These are phyloP conservation scores for Saccharomycopsis hybrid DNA, from an alignment of 1,139 yeast species.

Conservation along the genomic window DNA sequence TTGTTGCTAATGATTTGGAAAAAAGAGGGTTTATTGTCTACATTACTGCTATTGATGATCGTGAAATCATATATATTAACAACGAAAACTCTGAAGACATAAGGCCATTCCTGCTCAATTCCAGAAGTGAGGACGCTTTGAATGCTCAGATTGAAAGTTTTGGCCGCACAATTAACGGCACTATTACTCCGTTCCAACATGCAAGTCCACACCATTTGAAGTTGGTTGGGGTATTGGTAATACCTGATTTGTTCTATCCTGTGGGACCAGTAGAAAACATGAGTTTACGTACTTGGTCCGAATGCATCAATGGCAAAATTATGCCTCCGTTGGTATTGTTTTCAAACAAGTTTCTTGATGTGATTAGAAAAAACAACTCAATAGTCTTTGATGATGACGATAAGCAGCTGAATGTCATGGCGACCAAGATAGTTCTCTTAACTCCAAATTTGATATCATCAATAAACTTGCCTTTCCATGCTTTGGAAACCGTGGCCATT, in stretches of 20 bases:
- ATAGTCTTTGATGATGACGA: constrained; percentile 18
- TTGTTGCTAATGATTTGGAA: constrained; percentile 68
- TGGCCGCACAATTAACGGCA: constrained; percentile 30
- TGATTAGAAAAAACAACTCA: constrained; percentile 44
- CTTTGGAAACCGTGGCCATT: constrained; percentile 41
- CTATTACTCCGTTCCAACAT: constrained; percentile 32
- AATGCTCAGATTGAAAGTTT: constrained; percentile 39
- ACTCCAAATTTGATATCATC: constrained; percentile 40
- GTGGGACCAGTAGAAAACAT: constrained; percentile 62
- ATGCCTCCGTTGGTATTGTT: constrained; percentile 46
- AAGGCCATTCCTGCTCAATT: constrained; percentile 46
- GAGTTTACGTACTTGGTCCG: constrained; percentile 47
- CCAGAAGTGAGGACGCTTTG: constrained; percentile 32
- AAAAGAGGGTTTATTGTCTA: constrained; percentile 76
- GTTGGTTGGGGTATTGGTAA: constrained; percentile 50
- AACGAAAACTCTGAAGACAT: constrained; percentile 48
- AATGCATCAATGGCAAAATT: constrained; percentile 40
- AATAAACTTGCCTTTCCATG: constrained; percentile 42
- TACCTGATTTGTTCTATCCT: constrained; percentile 62
- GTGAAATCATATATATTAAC: constrained; percentile 53
- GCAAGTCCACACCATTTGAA: constrained; percentile 42
- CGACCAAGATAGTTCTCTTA: constrained; percentile 35
- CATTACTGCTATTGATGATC: constrained; percentile 60
- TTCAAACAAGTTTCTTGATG: constrained; percentile 49
- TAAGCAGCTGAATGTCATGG: constrained; percentile 2